Evolutionary conservation across 164 flowering plant species (phyloP).

Genomic region (Nymphaea colorata): DNA sequence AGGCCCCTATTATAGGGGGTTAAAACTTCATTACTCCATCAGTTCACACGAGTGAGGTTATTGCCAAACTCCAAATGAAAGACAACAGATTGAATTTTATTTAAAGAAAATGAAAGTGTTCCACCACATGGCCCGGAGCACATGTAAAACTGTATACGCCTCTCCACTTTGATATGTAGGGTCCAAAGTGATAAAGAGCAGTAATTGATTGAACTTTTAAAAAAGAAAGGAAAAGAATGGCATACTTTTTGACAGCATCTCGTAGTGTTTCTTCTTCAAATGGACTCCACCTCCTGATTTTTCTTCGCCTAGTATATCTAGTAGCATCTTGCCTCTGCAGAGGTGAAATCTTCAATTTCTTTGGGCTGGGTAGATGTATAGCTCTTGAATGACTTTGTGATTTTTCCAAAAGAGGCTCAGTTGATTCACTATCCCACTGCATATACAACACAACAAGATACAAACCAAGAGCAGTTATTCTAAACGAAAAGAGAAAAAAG

Average conservation of each 20-base stretch:
- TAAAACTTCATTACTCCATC: no score
- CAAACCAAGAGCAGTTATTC: not conserved
- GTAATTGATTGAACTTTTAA: not conserved
- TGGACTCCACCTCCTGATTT: conserved; percentile 39
- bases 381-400: conserved; percentile 11
- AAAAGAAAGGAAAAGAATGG: not conserved
- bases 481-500: no score
- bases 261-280: conserved; percentile 65
- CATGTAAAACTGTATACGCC: no score
- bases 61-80: no score
- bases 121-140: no score
- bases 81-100: no score
- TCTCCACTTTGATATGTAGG: no score
- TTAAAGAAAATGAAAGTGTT: no score
- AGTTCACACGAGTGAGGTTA: no score
- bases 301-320: conserved; percentile 31
- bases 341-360: conserved; percentile 30
- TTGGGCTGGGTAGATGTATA: conserved; percentile 31
- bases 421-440: conserved; percentile 50
- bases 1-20: no score
- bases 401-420: conserved; percentile 20
- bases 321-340: conserved; percentile 17
- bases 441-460: not conserved
- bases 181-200: no score
- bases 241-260: conserved; percentile 48